These are phyloP conservation scores for Yarrowia divulgata DNA, from an alignment of 805 yeast genomes.

Conservation along the genomic window DNA sequence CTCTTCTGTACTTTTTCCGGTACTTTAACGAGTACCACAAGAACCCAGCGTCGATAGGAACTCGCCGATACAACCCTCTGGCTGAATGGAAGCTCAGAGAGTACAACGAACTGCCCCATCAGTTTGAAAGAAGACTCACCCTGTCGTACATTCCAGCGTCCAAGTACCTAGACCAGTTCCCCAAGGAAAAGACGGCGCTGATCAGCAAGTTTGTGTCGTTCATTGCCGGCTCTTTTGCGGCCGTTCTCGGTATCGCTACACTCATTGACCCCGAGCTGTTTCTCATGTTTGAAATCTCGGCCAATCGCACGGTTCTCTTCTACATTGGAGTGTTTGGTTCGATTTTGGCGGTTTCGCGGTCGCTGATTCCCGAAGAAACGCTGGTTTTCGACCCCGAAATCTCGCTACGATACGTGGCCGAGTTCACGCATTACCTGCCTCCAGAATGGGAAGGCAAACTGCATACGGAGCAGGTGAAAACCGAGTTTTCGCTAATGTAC, in stretches of 20 bases:
- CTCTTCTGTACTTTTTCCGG: slow-evolving; percentile 82
- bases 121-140: slow-evolving; percentile 79
- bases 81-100: slow-evolving; percentile 97
- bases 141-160: slow-evolving; percentile 81
- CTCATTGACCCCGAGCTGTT: slow-evolving; percentile 89
- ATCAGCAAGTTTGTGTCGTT: slow-evolving; percentile 69
- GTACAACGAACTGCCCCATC: slow-evolving; percentile 89
- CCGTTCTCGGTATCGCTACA: slow-evolving; percentile 79
- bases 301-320: slow-evolving; percentile 80
- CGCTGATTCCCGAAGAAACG: slow-evolving; percentile 68
- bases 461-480: slow-evolving; percentile 84
- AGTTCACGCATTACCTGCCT: slow-evolving; percentile 91
- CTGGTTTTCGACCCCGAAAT: slow-evolving; percentile 93
- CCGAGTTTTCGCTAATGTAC: slow-evolving; percentile 80
- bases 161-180: slow-evolving; percentile 87
- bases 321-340: slow-evolving; percentile 91
- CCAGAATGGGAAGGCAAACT: slow-evolving; percentile 82
- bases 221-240: slow-evolving; percentile 86
- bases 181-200: slow-evolving; percentile 72
- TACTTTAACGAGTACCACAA: slow-evolving; percentile 92
- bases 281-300: slow-evolving; percentile 85
- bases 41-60: slow-evolving; percentile 81
- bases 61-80: slow-evolving; percentile 89
- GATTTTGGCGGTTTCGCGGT: slow-evolving; percentile 81
- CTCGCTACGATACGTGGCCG: slow-evolving; percentile 77